phyloP scores from a whole-genome alignment of 2,329 filamentous ascomycete genomes.

The Penicillium sp. region DNA sequence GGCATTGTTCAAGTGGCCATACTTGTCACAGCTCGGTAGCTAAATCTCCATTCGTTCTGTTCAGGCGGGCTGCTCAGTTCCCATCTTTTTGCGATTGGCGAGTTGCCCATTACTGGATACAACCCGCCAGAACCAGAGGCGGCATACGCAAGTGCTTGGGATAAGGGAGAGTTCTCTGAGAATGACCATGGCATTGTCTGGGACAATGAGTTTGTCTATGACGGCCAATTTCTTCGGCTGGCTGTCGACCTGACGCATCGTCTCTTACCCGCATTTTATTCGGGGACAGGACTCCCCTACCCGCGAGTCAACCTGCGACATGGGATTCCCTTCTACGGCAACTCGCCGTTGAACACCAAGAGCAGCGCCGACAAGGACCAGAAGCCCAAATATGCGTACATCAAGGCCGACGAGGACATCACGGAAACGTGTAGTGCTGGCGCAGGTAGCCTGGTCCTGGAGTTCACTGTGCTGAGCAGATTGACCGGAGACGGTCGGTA shows the following conservation, averaged over 20 bases:
- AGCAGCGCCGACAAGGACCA: slow-evolving; percentile 37
- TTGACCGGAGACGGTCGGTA: slow-evolving; percentile 83
- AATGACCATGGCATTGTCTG: slow-evolving; percentile 53
- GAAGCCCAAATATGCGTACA: slow-evolving; percentile 12
- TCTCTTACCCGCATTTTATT: slow-evolving; percentile 86
- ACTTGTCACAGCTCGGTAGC: too few relatives aligned
- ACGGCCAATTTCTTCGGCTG: slow-evolving; percentile 84
- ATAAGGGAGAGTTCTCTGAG: slow-evolving; percentile 27
- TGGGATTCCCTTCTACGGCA: slow-evolving; percentile 86
- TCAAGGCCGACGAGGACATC: slow-evolving; percentile 53
- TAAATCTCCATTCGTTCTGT: background rate
- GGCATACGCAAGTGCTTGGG: slow-evolving; percentile 37
- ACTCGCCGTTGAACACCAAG: slow-evolving; percentile 64
- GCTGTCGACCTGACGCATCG: slow-evolving; percentile 79
- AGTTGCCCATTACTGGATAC: slow-evolving; percentile 80
- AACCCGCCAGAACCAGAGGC: slow-evolving; percentile 43
- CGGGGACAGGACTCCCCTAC: slow-evolving; percentile 84
- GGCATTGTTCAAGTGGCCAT: too few relatives aligned
- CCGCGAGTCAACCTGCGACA: slow-evolving; percentile 86
- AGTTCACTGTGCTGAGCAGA: slow-evolving; percentile 85
- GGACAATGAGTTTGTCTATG: slow-evolving; percentile 72
- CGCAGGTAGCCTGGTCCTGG: slow-evolving; percentile 88
- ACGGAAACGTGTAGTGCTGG: slow-evolving; percentile 97
- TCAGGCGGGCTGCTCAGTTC: slow-evolving; percentile 79
- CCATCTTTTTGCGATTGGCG: slow-evolving; percentile 86